A percentile compares a stretch with the other conserved stretches of the same genome.
phyloP scores from a whole-genome alignment of 495 filamentous ascomycete species.

The Thozetella sp. region DNA sequence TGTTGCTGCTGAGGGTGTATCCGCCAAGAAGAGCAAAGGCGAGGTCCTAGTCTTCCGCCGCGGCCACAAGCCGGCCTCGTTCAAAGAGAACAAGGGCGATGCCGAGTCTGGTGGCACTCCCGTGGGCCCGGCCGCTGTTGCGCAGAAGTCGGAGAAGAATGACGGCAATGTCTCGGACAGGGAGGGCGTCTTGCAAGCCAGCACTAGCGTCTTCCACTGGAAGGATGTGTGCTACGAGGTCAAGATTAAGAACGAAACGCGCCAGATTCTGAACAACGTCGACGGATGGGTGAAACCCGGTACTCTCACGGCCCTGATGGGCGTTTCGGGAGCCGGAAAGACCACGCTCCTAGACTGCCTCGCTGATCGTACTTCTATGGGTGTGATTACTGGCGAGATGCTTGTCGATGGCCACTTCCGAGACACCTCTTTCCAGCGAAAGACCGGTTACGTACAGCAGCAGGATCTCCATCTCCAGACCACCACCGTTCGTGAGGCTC shows the following conservation, averaged over 20 bases:
- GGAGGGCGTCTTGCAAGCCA: constrained; percentile 52
- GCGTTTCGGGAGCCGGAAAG: constrained; percentile 73
- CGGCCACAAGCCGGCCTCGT: constrained; percentile 63
- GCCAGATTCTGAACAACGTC: constrained; percentile 80
- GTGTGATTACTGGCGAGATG: constrained; percentile 84
- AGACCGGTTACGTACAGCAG: constrained; percentile 95
- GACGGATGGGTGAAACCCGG: constrained; percentile 93
- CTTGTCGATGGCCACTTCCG: constrained; percentile 76
- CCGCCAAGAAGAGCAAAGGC: constrained; percentile 79
- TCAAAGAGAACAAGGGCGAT: constrained; percentile 56
- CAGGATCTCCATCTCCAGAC: constrained; percentile 91
- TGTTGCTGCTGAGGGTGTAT: constrained; percentile 70
- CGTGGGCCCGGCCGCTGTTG: constrained; percentile 28
- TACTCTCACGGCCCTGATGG: constrained; percentile 88
- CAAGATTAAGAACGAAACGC: constrained; percentile 75
- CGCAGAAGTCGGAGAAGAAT: constrained; percentile 44
- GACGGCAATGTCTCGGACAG: constrained; percentile 50
- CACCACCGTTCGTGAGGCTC: constrained; percentile 82
- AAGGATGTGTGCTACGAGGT: constrained; percentile 85
- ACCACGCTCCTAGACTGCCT: constrained; percentile 73
- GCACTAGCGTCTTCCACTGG: constrained; percentile 80
- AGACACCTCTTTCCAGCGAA: constrained; percentile 84
- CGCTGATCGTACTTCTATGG: constrained; percentile 81
- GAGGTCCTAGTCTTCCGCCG: constrained; percentile 87
- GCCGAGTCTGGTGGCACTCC: constrained; percentile 53